These are phyloP conservation scores for Sugiyamaella grinbergsii DNA, from an alignment of 1,139 yeast genomes.

Conservation along the genomic window DNA sequence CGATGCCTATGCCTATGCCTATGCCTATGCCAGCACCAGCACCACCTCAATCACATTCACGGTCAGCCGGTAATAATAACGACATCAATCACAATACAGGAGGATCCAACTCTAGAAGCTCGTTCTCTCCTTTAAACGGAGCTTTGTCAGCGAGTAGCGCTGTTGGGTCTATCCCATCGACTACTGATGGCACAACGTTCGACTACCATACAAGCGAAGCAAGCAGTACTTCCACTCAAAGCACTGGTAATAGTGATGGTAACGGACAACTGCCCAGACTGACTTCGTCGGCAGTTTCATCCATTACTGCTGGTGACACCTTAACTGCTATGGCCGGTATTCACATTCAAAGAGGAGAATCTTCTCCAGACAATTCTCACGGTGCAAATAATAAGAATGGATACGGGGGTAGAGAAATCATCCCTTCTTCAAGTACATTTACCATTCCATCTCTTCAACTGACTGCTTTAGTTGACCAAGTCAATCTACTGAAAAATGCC, in stretches of 20 bases:
- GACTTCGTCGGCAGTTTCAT: conserved; percentile 9
- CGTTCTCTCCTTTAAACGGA: conserved; percentile 8
- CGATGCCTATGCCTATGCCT: too few species aligned
- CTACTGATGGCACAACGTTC: neutral
- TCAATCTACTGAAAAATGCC: conserved; percentile 21
- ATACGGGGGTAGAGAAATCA: conserved; percentile 1
- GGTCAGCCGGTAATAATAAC: neutral
- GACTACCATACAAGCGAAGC: conserved; percentile 2
- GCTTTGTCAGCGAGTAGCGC: conserved; percentile 4
- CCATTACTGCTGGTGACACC: conserved; percentile 12
- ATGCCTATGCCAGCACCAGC: too few species aligned
- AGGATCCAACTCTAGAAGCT: conserved; percentile 2
- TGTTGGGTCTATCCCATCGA: conserved; percentile 1
- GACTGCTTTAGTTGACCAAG: conserved; percentile 22
- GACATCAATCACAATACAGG: conserved; percentile 5
- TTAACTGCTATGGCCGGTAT: conserved; percentile 17
- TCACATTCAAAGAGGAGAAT: conserved; percentile 6
- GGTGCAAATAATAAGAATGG: neutral
- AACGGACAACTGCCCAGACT: neutral
- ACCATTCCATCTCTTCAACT: conserved; percentile 21
- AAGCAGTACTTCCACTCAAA: neutral
- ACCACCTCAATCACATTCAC: neutral
- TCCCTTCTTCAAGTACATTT: conserved; percentile 2
- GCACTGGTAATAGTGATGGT: neutral
- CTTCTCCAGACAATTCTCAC: neutral